Conservation (phyloP, 169 alveolate species). For the Eimeria brunetti region DNA sequence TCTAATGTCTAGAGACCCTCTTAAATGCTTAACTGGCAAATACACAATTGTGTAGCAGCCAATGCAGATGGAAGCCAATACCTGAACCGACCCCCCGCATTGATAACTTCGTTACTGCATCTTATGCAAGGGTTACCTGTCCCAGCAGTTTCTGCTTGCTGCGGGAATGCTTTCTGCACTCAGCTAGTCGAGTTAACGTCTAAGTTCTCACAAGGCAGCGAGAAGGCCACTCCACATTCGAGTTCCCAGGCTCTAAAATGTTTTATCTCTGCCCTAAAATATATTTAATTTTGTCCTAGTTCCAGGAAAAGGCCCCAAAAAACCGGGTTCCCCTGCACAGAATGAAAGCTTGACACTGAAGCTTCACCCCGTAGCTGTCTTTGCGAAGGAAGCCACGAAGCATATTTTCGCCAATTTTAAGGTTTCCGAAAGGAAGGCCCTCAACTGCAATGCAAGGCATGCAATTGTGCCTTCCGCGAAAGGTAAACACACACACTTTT, state of each 20-base stretch:
- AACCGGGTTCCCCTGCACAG: neutral
- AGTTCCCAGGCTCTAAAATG: neutral
- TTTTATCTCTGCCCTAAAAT: neutral
- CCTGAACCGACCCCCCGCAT: too few relatives aligned
- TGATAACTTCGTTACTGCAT: too few relatives aligned
- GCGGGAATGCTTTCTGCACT: too few relatives aligned
- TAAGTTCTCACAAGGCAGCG: too few relatives aligned
- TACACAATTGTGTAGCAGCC: too few relatives aligned
- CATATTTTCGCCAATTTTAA: neutral
- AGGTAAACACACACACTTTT: neutral
- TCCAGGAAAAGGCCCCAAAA: neutral
- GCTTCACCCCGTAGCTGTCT: neutral
- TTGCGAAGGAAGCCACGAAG: neutral
- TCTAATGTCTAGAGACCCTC: too few relatives aligned
- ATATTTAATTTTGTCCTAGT: neutral
- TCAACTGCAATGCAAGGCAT: neutral
- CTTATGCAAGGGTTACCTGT: too few relatives aligned
- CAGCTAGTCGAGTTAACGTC: too few relatives aligned
- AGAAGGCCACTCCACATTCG: neutral
- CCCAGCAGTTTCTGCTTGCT: too few relatives aligned
- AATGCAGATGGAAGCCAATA: too few relatives aligned
- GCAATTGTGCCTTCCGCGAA: neutral
- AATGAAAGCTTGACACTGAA: slow-evolving; percentile 2
- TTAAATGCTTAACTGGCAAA: too few relatives aligned
- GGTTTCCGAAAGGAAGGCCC: neutral